Percentiles rank a stretch among this genome's conserved stretches.
Evolutionary conservation across 1,284 basidiomycete species (phyloP).

Genomic region (Cutaneotrichosporon sp.): DNA sequence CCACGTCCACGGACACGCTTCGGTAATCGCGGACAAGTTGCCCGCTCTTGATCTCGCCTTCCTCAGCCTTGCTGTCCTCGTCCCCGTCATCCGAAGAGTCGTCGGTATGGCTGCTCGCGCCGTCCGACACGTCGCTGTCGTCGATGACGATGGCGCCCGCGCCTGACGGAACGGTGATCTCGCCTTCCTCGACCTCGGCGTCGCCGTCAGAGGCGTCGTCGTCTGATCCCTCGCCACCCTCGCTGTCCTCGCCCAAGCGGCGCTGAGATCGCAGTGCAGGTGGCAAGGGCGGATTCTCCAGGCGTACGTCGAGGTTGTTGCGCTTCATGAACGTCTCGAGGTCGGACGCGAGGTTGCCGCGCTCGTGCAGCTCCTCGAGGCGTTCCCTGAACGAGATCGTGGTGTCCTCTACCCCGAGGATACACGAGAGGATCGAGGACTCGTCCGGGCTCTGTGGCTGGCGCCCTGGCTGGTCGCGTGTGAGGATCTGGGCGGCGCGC

Average conservation of each 20-base stretch:
- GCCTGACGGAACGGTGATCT: too few relatives aligned
- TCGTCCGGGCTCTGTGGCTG: constrained; percentile 44
- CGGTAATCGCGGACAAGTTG: too few relatives aligned
- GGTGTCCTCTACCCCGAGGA: constrained; percentile 81
- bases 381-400: constrained; percentile 55
- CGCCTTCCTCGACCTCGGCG: background rate
- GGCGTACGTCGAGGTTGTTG: background rate
- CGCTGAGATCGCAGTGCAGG: background rate
- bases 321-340: background rate
- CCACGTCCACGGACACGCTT: constrained; percentile 10
- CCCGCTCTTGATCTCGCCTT: background rate
- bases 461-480: constrained; percentile 2
- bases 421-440: constrained; percentile 74
- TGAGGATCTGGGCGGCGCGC: constrained; percentile 31
- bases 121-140: constrained; percentile 6
- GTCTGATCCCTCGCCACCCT: background rate
- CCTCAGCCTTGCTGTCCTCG: background rate
- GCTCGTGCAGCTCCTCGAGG: constrained; percentile 8
- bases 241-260: background rate
- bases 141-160: constrained; percentile 17
- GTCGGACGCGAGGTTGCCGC: constrained; percentile 3
- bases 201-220: too few relatives aligned
- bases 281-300: background rate
- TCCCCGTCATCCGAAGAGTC: background rate
- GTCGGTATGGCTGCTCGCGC: constrained; percentile 1